These are phyloP conservation scores for Xanthoceras sorbifolium DNA, from an alignment of 345 rosid species.

Conservation along the genomic window DNA sequence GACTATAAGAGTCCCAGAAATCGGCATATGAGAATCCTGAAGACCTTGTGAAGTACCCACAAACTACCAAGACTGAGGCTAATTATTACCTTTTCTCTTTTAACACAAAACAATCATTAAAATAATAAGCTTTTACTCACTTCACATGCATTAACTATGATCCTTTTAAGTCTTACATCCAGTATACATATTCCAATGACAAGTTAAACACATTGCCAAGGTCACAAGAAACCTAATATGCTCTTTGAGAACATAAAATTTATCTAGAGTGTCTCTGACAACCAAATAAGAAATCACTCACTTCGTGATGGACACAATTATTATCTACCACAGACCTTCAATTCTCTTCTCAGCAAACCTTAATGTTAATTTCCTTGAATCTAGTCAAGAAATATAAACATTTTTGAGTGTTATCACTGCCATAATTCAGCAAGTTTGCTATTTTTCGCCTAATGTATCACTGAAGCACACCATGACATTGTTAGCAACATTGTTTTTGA, in stretches of 20 bases:
- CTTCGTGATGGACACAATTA: not conserved
- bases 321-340: not conserved
- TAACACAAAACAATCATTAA: not conserved
- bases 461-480: not conserved
- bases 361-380: conserved; percentile 2
- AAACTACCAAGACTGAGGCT: not conserved
- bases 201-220: not conserved
- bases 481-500: not conserved
- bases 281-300: not conserved
- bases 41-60: not conserved
- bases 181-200: not conserved
- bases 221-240: not conserved
- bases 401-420: not conserved
- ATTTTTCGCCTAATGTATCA: not conserved
- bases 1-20: not conserved
- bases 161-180: conserved; percentile 2
- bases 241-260: not conserved
- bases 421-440: not conserved
- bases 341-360: not conserved
- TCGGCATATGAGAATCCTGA: not conserved
- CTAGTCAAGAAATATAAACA: not conserved
- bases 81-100: not conserved
- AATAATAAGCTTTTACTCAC: not conserved
- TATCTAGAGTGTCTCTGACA: not conserved
- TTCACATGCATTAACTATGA: not conserved